phyloP scores from a whole-genome alignment of 2,329 filamentous ascomycete genomes.

The Diaporthe sp. region DNA sequence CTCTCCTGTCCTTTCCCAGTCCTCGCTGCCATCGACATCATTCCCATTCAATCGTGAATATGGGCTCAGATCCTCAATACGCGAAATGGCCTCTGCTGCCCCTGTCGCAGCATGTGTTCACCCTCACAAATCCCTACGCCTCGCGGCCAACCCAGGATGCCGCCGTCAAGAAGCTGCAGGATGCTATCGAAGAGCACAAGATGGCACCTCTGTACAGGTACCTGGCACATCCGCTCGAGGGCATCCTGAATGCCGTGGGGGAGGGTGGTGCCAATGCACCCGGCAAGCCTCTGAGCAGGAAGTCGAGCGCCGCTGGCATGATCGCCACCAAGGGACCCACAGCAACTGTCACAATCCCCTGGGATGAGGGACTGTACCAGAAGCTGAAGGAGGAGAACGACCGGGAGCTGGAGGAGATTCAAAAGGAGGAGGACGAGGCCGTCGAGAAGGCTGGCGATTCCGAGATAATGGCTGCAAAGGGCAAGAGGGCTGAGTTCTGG shows the following conservation, averaged over 20 bases:
- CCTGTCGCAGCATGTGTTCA: conserved; percentile 88
- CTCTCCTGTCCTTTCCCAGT: neutral
- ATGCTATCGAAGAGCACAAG: conserved; percentile 85
- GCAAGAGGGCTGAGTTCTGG: conserved; percentile 97
- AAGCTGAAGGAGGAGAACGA: conserved; percentile 82
- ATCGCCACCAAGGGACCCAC: conserved; percentile 78
- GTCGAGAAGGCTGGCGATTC: conserved; percentile 96
- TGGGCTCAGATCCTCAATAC: conserved; percentile 86
- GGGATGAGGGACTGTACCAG: conserved; percentile 92
- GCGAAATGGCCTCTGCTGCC: conserved; percentile 86
- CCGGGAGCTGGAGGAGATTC: conserved; percentile 78
- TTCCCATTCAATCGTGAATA: conserved; percentile 57
- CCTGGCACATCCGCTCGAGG: conserved; percentile 84
- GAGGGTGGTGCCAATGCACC: conserved; percentile 67
- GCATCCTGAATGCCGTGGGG: conserved; percentile 82
- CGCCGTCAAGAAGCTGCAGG: conserved; percentile 80
- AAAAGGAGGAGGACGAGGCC: conserved; percentile 93
- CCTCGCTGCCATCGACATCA: neutral
- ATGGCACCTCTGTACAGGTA: conserved; percentile 91
- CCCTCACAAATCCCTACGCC: conserved; percentile 84
- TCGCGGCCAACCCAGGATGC: conserved; percentile 75
- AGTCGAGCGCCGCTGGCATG: conserved; percentile 79
- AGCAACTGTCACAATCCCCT: conserved; percentile 78
- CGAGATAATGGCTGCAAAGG: conserved; percentile 90
- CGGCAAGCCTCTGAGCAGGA: conserved; percentile 73